Evolutionary conservation across 2,329 filamentous ascomycete species (phyloP), one percentile per base, ranked within the genome.

Genomic region (Rhynchosporium secalis): DNA sequence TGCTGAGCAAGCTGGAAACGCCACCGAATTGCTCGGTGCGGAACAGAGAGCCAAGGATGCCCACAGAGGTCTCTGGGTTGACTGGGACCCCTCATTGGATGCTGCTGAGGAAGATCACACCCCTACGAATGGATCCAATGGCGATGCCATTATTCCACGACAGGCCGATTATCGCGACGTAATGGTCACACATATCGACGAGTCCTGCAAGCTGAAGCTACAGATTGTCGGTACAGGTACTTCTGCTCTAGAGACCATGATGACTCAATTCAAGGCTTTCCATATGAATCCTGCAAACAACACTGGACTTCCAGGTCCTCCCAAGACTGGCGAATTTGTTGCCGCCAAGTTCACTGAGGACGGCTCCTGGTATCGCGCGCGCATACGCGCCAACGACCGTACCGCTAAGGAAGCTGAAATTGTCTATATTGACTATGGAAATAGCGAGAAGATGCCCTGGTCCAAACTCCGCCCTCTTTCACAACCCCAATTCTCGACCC

Each of bases 381-480:
- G 88, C 65, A 86, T 99, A 65, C 89, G 93, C 65, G 87, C 93
- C 74, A 97, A 98, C 77, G 95, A 99, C 78, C 92, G 95, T 65
- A 84, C 93, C 8, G 88, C 88, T 72, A 92, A 95, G 83, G 86
- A 90, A 70, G 89, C 92, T 29, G 95, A 99, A 76, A 89, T 99
- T 31, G 79, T 96, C 51, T 99, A 96, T 78, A 86, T 99, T 66
- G 95, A 99, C 79, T 99, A 96, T 76, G 95, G 95, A 71, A 99
- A 99, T 82, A 89, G 86, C 60, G 95, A 99, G 78, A 89, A 87
- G 73, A 82, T 96, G 62, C 85, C 93, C 0, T 99, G 94, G 92
- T 84, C 86, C 29, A 83, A 85, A 68, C 86, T 99, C 48, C 90
- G 95, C 33, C 82, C 92, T n/a, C 84, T 99, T 55, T 84, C 87